phyloP scores from a whole-genome alignment of 352 stramenopile genomes.

The Globisporangium takayamanum region DNA sequence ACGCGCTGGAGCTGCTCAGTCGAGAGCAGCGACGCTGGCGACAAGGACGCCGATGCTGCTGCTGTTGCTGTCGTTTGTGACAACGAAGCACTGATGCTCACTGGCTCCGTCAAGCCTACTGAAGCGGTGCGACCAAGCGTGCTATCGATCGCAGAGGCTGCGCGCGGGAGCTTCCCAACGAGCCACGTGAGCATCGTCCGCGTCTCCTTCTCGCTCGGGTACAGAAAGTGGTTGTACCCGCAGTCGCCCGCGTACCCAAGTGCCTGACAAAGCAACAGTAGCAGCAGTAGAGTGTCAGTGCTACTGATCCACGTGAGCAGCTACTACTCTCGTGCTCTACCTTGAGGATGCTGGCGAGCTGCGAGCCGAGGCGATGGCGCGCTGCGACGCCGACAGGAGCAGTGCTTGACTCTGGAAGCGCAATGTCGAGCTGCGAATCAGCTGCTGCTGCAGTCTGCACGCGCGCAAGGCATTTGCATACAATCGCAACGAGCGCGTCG shows the following conservation, averaged over 20 bases:
- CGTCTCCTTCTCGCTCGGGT: constrained; percentile 80
- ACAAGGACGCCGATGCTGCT: background rate
- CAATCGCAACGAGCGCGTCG: constrained; percentile 36
- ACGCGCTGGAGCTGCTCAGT: constrained; percentile 14
- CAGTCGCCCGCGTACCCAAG: constrained; percentile 79
- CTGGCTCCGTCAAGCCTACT: background rate
- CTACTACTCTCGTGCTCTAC: constrained; percentile 13
- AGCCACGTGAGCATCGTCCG: constrained; percentile 76
- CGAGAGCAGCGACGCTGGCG: background rate
- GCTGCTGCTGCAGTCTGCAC: constrained; percentile 22
- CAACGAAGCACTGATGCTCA: constrained; percentile 10
- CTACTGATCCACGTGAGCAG: background rate
- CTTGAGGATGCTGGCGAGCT: constrained; percentile 71
- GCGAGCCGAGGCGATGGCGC: constrained; percentile 66
- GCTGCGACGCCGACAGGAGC: constrained; percentile 54
- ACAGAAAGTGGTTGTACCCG: constrained; percentile 87
- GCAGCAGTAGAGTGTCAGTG: background rate
- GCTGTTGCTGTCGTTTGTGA: constrained; percentile 2
- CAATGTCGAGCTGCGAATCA: constrained; percentile 17
- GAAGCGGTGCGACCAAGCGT: background rate
- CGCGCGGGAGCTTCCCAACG: constrained; percentile 62
- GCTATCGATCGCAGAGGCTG: constrained; percentile 2
- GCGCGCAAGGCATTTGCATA: constrained; percentile 34
- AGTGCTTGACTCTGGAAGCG: constrained; percentile 14
- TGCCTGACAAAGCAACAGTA: constrained; percentile 27